Conservation (phyloP, 306 rosid genomes). For the Castanea mollissima region DNA sequence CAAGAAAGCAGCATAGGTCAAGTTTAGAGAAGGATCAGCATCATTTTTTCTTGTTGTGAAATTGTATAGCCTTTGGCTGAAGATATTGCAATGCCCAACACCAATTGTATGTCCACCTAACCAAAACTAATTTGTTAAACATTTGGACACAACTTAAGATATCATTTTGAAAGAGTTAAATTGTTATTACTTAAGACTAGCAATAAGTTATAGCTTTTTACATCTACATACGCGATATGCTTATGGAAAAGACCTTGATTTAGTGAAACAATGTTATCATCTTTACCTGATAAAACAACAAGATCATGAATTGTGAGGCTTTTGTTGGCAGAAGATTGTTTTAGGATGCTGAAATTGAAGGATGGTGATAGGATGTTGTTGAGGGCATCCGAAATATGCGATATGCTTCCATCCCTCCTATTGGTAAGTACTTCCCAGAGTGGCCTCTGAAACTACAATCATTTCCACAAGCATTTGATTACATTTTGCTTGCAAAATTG, state of each 20-base stretch:
- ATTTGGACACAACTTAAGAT: not conserved
- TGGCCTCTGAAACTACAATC: conserved; percentile 11
- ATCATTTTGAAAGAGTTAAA: too few relatives aligned
- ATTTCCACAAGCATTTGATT: not conserved
- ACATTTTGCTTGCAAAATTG: not conserved
- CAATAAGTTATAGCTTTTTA: too few relatives aligned
- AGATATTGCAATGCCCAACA: conserved; percentile 23
- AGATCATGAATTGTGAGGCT: conserved; percentile 27
- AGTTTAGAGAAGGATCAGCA: conserved; percentile 48
- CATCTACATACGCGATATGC: too few relatives aligned
- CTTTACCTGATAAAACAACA: conserved; percentile 36
- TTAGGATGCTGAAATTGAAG: conserved; percentile 32
- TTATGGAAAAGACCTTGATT: too few relatives aligned
- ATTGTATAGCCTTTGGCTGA: conserved; percentile 41
- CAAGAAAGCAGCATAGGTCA: conserved; percentile 26
- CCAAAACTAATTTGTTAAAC: not conserved
- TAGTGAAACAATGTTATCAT: too few relatives aligned
- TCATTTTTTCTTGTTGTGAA: conserved; percentile 53
- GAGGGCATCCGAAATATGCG: conserved; percentile 20
- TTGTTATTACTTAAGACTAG: too few relatives aligned
- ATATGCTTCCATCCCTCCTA: conserved; percentile 46
- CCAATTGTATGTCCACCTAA: conserved; percentile 37
- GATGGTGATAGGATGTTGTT: conserved; percentile 33
- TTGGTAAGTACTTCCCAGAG: conserved; percentile 33
- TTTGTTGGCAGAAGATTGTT: conserved; percentile 10